Conservation (phyloP, 345 rosid genomes). For the Eucalyptus tenuipes region DNA sequence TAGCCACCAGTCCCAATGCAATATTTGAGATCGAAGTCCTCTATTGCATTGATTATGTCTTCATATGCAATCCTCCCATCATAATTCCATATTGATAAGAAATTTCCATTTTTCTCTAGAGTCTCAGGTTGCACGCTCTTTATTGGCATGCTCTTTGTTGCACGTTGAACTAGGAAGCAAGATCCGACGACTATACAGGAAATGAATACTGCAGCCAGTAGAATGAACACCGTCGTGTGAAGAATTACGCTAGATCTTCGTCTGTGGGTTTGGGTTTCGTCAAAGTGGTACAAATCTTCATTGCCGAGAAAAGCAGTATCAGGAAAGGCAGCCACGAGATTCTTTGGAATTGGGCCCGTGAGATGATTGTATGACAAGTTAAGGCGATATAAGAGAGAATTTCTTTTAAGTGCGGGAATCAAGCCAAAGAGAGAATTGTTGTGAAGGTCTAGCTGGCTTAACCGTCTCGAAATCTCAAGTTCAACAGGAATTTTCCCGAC, state of each 20-base stretch:
- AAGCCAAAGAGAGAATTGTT: not conserved
- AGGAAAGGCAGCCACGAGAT: not conserved
- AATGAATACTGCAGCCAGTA: rapidly evolving
- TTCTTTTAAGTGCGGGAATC: not conserved
- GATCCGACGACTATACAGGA: rapidly evolving
- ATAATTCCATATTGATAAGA: not conserved
- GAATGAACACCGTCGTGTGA: rapidly evolving
- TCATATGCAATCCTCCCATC: conserved; percentile 1
- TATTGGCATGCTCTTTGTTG: no score
- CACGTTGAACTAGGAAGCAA: rapidly evolving
- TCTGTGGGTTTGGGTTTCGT: not conserved
- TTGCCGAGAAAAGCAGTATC: rapidly evolving
- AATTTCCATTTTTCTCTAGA: not conserved
- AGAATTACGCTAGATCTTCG: not conserved
- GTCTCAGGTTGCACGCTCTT: not conserved
- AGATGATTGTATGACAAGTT: not conserved
- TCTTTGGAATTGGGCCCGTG: rapidly evolving
- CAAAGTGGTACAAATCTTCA: not conserved
- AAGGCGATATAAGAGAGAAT: rapidly evolving
- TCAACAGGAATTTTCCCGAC: not conserved
- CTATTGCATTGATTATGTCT: conserved; percentile 5
- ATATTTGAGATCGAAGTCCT: not conserved
- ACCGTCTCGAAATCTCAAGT: rapidly evolving
- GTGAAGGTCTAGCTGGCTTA: not conserved
- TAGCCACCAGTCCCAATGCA: conserved; percentile 14